Evolutionary conservation across 2,329 filamentous ascomycete genomes (phyloP).

Genomic region (Plectosphaerella cucumerina): DNA sequence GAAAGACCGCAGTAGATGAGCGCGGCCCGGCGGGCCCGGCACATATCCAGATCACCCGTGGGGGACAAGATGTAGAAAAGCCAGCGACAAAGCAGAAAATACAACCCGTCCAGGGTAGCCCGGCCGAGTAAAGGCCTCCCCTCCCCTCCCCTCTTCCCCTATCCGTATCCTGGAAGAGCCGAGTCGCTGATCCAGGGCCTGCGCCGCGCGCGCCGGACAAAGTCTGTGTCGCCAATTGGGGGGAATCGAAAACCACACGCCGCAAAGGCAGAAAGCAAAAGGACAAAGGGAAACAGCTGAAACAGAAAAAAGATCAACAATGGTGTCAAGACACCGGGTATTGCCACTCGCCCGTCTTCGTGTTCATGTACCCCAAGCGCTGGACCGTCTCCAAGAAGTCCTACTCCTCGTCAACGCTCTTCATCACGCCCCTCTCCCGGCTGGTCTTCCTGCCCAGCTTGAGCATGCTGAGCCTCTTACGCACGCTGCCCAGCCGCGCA

Average conservation of each 20-base stretch:
- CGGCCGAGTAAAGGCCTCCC: background rate
- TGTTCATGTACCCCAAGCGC: conserved; percentile 13
- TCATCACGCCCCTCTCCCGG: conserved; percentile 49
- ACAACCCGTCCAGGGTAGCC: too few relatives aligned
- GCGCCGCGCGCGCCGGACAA: background rate
- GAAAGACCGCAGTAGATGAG: too few relatives aligned
- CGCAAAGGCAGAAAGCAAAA: background rate
- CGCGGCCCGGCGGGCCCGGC: too few relatives aligned
- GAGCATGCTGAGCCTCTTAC: conserved; percentile 74
- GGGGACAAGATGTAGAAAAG: too few relatives aligned
- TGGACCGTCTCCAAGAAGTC: conserved; percentile 12
- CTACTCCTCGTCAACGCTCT: conserved; percentile 53
- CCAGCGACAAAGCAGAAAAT: too few relatives aligned
- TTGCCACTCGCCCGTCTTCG: conserved; percentile 13
- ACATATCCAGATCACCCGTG: too few relatives aligned
- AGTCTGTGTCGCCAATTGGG: background rate
- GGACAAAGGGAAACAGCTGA: background rate
- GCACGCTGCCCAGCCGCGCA: conserved; percentile 58
- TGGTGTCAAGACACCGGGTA: conserved; percentile 11
- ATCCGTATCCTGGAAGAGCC: background rate
- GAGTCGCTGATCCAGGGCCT: background rate
- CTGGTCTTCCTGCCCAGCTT: conserved; percentile 68
- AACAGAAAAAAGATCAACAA: conserved; percentile 1
- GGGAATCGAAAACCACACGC: background rate
- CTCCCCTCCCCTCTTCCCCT: background rate